A percentile compares a stretch with the other conserved stretches of the same genome.
phyloP scores from a whole-genome alignment of 768 basidiomycete genomes.

The Rhodotorula babjevae region DNA sequence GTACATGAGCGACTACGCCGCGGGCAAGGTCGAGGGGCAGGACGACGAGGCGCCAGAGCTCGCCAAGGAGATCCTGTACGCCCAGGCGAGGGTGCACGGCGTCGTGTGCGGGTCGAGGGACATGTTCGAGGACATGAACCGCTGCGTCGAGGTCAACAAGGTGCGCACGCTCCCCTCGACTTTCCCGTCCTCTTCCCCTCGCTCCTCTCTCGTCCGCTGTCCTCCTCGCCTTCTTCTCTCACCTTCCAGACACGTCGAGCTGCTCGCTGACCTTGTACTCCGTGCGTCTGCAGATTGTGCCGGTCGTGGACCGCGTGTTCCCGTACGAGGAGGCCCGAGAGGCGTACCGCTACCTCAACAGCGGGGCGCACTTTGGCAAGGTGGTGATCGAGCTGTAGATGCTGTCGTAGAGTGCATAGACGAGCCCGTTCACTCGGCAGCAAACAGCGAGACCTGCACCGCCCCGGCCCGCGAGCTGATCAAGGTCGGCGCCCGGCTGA shows the following conservation, averaged over 20 bases:
- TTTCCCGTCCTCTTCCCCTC: too few relatives aligned
- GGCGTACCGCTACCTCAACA: conserved; percentile 57
- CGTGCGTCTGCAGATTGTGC: background rate
- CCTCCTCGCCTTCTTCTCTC: too few relatives aligned
- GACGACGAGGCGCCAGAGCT: conserved; percentile 16
- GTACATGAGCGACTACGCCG: conserved; percentile 29
- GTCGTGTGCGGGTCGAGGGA: conserved; percentile 59
- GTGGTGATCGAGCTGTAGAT: conserved; percentile 54
- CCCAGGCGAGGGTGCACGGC: conserved; percentile 50
- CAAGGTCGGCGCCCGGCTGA: background rate
- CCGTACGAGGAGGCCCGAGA: conserved; percentile 55
- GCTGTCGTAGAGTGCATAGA: too few relatives aligned
- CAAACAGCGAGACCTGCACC: background rate
- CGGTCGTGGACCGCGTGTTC: conserved; percentile 47
- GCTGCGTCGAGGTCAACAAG: conserved; percentile 20
- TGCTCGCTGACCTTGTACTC: too few relatives aligned
- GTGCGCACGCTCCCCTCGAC: too few relatives aligned
- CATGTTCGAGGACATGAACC: conserved; percentile 57
- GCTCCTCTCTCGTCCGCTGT: too few relatives aligned
- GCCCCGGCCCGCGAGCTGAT: too few relatives aligned
- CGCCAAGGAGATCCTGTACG: conserved; percentile 33
- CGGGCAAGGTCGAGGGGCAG: background rate
- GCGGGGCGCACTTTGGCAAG: conserved; percentile 61
- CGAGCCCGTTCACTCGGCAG: too few relatives aligned
- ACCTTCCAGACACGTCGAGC: too few relatives aligned